These are phyloP conservation scores for Quercus mongolica DNA, from an alignment of 306 rosid genomes.

Conservation along the genomic window DNA sequence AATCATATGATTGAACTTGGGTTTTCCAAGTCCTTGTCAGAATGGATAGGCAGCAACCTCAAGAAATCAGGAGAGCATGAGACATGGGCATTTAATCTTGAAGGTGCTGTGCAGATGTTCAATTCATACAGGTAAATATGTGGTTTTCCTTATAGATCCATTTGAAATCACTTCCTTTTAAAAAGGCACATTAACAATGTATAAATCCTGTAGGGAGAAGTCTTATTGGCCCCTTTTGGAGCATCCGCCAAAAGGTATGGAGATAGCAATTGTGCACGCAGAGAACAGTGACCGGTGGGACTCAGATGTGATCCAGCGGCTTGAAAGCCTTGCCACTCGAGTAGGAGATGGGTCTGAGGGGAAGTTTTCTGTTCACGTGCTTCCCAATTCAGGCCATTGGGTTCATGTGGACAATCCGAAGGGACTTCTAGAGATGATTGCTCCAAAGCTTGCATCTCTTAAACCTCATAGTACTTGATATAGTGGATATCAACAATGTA, in stretches of 20 bases:
- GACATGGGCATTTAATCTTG: slow-evolving; percentile 83
- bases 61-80: slow-evolving; percentile 74
- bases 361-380: slow-evolving; percentile 55
- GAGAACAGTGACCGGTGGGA: slow-evolving; percentile 91
- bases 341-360: slow-evolving; percentile 48
- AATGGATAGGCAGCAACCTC: slow-evolving; percentile 91
- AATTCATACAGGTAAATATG: slow-evolving; percentile 66
- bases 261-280: slow-evolving; percentile 68
- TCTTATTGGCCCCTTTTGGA: slow-evolving; percentile 76
- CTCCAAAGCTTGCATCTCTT: slow-evolving; percentile 63
- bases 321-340: slow-evolving; percentile 44
- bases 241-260: slow-evolving; percentile 72
- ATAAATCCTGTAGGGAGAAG: slow-evolving; percentile 48
- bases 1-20: slow-evolving; percentile 80
- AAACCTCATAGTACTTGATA: slow-evolving; percentile 18
- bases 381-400: slow-evolving; percentile 94
- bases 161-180: not conserved
- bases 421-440: slow-evolving; percentile 79
- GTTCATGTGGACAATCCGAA: slow-evolving; percentile 92
- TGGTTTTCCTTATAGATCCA: not conserved
- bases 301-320: slow-evolving; percentile 43
- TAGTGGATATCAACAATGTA: slow-evolving; percentile 2
- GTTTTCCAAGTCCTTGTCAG: slow-evolving; percentile 75
- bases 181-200: not conserved
- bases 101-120: slow-evolving; percentile 81